Evolutionary conservation across 176 grass and related monocot genomes (phyloP).

Genomic region (Triticum dicoccoides): DNA sequence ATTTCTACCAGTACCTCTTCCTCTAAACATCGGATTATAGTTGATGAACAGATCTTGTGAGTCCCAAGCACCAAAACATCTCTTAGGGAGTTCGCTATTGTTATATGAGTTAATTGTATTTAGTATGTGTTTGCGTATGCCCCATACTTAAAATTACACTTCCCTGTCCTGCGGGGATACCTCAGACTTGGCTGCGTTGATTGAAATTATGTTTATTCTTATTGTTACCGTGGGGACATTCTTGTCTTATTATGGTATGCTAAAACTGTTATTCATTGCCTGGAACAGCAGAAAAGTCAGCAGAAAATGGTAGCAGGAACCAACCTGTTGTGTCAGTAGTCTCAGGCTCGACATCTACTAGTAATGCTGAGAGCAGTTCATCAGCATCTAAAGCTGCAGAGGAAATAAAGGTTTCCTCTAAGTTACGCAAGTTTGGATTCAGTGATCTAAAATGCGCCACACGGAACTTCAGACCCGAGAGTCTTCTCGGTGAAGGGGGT

Average conservation of each 20-base stretch:
- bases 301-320: slow-evolving; percentile 75
- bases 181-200: background rate
- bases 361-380: slow-evolving; percentile 76
- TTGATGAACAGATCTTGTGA: background rate
- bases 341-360: slow-evolving; percentile 78
- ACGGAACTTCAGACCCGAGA: slow-evolving; percentile 79
- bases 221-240: background rate
- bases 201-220: background rate
- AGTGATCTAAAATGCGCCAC: slow-evolving; percentile 80
- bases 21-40: background rate
- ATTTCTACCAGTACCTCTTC: background rate
- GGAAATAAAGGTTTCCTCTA: slow-evolving; percentile 74
- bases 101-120: background rate
- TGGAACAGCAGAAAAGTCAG: slow-evolving; percentile 72
- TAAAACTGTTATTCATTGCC: slow-evolving; percentile 32
- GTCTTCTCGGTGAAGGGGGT: slow-evolving; percentile 79
- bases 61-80: background rate
- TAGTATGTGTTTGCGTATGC: background rate
- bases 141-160: background rate
- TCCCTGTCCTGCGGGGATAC: background rate
- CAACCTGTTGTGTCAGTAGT: slow-evolving; percentile 62
- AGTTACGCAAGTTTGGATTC: slow-evolving; percentile 76
- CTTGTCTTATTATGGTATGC: background rate
- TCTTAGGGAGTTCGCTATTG: background rate
- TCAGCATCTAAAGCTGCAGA: slow-evolving; percentile 74